Percentiles rank a stretch among this genome's conserved stretches.
These are phyloP conservation scores for Fusarium cyanostomum DNA, from an alignment of 2,329 filamentous ascomycete genomes.

Conservation along the genomic window DNA sequence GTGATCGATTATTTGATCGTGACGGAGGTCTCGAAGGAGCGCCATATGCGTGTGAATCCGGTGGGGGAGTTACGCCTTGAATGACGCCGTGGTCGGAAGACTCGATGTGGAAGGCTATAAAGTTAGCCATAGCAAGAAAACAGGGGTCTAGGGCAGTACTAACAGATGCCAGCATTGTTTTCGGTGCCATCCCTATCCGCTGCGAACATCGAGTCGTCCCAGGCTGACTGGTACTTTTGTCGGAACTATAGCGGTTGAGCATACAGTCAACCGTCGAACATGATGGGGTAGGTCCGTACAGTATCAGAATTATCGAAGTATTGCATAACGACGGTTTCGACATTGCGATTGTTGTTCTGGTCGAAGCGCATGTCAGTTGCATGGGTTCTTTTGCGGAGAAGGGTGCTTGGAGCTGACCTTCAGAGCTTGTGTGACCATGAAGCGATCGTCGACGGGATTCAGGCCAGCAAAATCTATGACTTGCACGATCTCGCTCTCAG, in stretches of 20 bases:
- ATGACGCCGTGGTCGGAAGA: constrained; percentile 56
- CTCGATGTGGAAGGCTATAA: constrained; percentile 65
- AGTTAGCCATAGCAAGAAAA: constrained; percentile 36
- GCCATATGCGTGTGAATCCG: constrained; percentile 53
- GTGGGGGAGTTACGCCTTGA: constrained; percentile 54
- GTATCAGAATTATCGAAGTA: constrained; percentile 59
- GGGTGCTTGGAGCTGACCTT: constrained; percentile 46
- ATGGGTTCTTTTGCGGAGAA: not conserved
- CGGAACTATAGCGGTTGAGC: constrained; percentile 52
- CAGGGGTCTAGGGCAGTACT: constrained; percentile 24
- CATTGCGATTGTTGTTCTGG: constrained; percentile 55
- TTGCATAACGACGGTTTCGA: constrained; percentile 60
- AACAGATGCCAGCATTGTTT: constrained; percentile 57
- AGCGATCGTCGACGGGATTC: constrained; percentile 48
- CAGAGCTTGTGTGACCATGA: constrained; percentile 53
- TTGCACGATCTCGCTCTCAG: constrained; percentile 49
- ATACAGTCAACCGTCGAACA: constrained; percentile 1
- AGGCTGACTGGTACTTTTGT: constrained; percentile 57
- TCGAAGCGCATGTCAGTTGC: constrained; percentile 14
- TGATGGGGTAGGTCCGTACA: constrained; percentile 37
- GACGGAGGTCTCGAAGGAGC: constrained; percentile 71
- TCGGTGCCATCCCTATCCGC: constrained; percentile 61
- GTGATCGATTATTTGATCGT: constrained; percentile 65
- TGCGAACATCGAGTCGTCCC: constrained; percentile 65
- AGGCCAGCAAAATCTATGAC: constrained; percentile 56